Percentiles rank a stretch among this genome's conserved stretches.
phyloP scores from a whole-genome alignment of 495 filamentous ascomycete species.

The Pseudevernia furfuracea region DNA sequence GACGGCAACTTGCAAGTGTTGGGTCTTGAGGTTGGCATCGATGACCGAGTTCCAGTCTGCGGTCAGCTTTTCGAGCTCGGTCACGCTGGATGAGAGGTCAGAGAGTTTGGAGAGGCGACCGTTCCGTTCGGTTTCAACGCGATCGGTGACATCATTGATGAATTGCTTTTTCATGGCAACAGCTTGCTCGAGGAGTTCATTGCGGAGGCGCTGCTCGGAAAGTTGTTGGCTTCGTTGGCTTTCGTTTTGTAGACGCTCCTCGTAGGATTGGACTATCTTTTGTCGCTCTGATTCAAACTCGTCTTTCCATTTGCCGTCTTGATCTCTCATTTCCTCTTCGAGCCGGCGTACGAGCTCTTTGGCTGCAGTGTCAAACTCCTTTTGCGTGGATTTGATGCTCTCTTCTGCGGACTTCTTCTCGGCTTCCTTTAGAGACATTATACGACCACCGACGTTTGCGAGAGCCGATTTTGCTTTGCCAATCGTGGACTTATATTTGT shows the following conservation, averaged over 20 bases:
- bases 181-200: conserved; percentile 84
- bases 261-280: conserved; percentile 63
- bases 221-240: conserved; percentile 65
- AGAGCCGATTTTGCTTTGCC: conserved; percentile 77
- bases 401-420: conserved; percentile 65
- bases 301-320: conserved; percentile 70
- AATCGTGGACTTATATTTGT: conserved; percentile 67
- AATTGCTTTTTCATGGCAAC: conserved; percentile 79
- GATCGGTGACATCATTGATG: conserved; percentile 62
- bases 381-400: conserved; percentile 61
- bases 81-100: conserved; percentile 67
- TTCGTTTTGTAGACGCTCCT: conserved; percentile 69
- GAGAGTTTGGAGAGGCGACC: conserved; percentile 78
- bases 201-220: conserved; percentile 69
- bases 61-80: conserved; percentile 76
- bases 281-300: conserved; percentile 88
- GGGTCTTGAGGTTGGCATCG: conserved; percentile 81
- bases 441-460: conserved; percentile 64
- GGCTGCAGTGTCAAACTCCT: conserved; percentile 72
- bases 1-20: conserved; percentile 89
- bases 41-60: conserved; percentile 79
- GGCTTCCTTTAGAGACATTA: conserved; percentile 58
- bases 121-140: conserved; percentile 82
- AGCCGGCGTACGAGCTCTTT: conserved; percentile 66
- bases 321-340: conserved; percentile 60